phyloP scores from a whole-genome alignment of 805 yeast species.

The Kodamaea nitidulidarum region DNA sequence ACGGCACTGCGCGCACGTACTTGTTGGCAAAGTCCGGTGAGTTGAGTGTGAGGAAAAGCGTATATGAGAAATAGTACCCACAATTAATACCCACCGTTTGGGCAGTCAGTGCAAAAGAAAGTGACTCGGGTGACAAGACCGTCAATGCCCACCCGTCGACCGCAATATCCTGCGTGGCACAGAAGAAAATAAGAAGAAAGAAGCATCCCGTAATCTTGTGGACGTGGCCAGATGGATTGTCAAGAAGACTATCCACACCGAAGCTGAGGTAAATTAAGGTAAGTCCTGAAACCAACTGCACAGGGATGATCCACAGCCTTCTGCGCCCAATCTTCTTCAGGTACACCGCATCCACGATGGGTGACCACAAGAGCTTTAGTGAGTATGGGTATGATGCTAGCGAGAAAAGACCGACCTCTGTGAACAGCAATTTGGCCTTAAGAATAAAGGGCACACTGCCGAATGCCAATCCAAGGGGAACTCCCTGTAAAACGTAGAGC shows the following conservation, averaged over 20 bases:
- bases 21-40: constrained; percentile 91
- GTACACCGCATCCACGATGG: constrained; percentile 87
- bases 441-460: constrained; percentile 90
- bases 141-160: constrained; percentile 99
- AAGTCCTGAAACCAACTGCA: constrained; percentile 75
- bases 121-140: constrained; percentile 67
- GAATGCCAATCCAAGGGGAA: constrained; percentile 93
- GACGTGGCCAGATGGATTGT: constrained; percentile 48
- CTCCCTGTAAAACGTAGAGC: constrained; percentile 86
- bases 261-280: constrained; percentile 65
- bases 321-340: constrained; percentile 69
- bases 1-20: constrained; percentile 63
- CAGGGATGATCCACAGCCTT: constrained; percentile 91
- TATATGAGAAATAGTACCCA: constrained; percentile 88
- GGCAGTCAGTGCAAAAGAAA: constrained; percentile 93
- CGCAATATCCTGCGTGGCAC: constrained; percentile 98
- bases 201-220: constrained; percentile 62
- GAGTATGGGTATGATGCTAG: constrained; percentile 95
- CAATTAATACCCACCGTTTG: constrained; percentile 93
- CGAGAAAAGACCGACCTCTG: constrained; percentile 87
- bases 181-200: constrained; percentile 73
- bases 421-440: constrained; percentile 75
- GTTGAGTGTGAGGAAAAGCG: constrained; percentile 84
- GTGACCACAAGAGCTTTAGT: constrained; percentile 89
- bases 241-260: constrained; percentile 48